Evolutionary conservation across 148 eudicot genomes (phyloP).

Genomic region (Rheum nobile): DNA sequence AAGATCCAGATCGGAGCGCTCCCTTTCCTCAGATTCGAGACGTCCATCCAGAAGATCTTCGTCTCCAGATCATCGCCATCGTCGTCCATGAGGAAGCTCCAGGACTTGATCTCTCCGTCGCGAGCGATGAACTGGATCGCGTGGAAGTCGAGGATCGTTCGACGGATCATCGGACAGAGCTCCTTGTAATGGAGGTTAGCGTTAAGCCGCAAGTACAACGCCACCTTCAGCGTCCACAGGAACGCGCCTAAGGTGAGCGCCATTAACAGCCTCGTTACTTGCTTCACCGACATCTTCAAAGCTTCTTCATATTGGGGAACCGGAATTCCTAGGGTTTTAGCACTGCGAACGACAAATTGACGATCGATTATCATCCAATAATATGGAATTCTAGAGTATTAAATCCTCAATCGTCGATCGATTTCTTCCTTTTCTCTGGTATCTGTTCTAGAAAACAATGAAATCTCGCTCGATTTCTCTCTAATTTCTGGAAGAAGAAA

Average conservation of each 20-base stretch:
- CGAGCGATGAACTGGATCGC: not conserved
- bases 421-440: not conserved
- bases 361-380: not conserved
- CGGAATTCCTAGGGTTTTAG: conserved; percentile 3
- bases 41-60: not conserved
- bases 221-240: not conserved
- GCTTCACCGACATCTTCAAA: not conserved
- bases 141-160: not conserved
- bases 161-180: not conserved
- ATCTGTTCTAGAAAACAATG: no score
- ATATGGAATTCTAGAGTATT: not conserved
- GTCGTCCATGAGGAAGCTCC: not conserved
- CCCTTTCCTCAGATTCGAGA: not conserved
- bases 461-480: no score
- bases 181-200: conserved; percentile 5
- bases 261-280: not conserved
- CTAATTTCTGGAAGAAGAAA: no score
- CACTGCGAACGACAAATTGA: not conserved
- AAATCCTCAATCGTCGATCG: not conserved
- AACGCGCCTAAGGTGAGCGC: conserved; percentile 2
- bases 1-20: conserved; percentile 6
- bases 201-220: not conserved
- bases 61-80: not conserved
- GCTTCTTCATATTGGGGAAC: conserved; percentile 1
- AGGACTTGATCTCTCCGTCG: not conserved